Evolutionary conservation across 2,329 filamentous ascomycete genomes (phyloP).

Genomic region (Malbranchea zuffiana): DNA sequence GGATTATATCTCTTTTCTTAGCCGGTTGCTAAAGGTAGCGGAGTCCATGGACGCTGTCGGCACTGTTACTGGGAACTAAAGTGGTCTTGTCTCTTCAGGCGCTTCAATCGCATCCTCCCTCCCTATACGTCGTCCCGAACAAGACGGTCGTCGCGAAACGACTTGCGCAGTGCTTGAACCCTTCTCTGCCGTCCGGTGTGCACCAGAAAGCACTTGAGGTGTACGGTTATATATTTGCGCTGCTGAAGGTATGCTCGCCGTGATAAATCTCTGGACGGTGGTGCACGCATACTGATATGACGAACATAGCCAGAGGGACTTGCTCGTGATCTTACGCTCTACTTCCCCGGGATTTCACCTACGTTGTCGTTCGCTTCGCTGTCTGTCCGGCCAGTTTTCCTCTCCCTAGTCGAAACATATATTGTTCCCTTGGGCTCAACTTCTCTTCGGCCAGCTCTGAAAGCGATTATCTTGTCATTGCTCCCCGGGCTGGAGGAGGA

Average conservation of each 20-base stretch:
- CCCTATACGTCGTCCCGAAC: conserved; percentile 62
- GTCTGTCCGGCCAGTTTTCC: conserved; percentile 73
- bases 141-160: conserved; percentile 78
- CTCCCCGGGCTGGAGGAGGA: conserved; percentile 90
- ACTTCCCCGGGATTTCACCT: conserved; percentile 77
- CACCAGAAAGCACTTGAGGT: conserved; percentile 96
- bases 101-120: conserved; percentile 71
- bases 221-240: conserved; percentile 76
- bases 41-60: too few species aligned
- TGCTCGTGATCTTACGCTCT: conserved; percentile 70
- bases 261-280: not conserved
- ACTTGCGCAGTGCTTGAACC: conserved; percentile 88
- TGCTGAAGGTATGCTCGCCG: conserved; percentile 55
- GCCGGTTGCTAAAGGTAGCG: conserved; percentile 70
- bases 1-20: conserved; percentile 96
- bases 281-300: conserved; percentile 1
- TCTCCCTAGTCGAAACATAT: conserved; percentile 71
- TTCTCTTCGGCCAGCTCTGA: conserved; percentile 73
- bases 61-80: conserved; percentile 8
- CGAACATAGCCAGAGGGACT: conserved; percentile 53
- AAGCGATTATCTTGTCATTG: conserved; percentile 78
- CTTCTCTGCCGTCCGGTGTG: conserved; percentile 83
- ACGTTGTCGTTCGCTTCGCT: conserved; percentile 92
- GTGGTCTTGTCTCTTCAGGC: conserved; percentile 43
- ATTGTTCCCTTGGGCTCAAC: conserved; percentile 60